Evolutionary conservation across 352 stramenopile genomes (phyloP), one percentile per base, ranked within the genome.

Genomic region (Globisporangium cylindrosporum): DNA sequence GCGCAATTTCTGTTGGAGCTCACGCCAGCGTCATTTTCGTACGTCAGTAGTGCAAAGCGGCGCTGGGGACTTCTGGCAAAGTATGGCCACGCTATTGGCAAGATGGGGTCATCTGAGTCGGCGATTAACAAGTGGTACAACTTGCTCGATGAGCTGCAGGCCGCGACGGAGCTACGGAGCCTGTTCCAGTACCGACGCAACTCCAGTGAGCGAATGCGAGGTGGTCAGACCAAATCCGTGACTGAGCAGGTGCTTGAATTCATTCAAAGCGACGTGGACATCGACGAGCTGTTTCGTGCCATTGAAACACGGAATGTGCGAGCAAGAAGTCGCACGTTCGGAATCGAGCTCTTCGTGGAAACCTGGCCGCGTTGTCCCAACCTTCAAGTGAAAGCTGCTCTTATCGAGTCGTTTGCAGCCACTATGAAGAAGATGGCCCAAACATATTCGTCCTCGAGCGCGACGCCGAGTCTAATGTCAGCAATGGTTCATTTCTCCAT

Each of bases 181-280:
- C 62, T 92, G 18, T 83, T 94, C 38, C 73, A 91, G 62, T 94
- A 94, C 57, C 74, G 87, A n/a, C 77, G 82, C 41, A 87, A 74
- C 58, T 93, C 83, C n/a, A 90, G 82, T 69, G 87, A 92, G 41
- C 70, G 87, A 20, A 66, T 87, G 14, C 80, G 85, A 36, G 66
- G 73, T 20, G 69, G 73, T 0, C 73, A 89, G 65, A 62, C 59
- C 1, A 94, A 92, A 65, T 89, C 85, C 0, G 82, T 92, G 43
- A 94, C 87, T 3, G 87, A 94, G 43, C 82, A 93, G 73, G 84
- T 94, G 22, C 77, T 94, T 2, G 87, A 92, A 55, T 94, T 94
- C 69, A 86, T 94, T 64, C 87, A 94, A 55, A 94, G 87, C 63
- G 87, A 93, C 56, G 78, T 88, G 10, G 85, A 91, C 71, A 68